These are phyloP conservation scores for Leishmania major DNA, from an alignment of 208 protist species.

Conservation along the genomic window DNA sequence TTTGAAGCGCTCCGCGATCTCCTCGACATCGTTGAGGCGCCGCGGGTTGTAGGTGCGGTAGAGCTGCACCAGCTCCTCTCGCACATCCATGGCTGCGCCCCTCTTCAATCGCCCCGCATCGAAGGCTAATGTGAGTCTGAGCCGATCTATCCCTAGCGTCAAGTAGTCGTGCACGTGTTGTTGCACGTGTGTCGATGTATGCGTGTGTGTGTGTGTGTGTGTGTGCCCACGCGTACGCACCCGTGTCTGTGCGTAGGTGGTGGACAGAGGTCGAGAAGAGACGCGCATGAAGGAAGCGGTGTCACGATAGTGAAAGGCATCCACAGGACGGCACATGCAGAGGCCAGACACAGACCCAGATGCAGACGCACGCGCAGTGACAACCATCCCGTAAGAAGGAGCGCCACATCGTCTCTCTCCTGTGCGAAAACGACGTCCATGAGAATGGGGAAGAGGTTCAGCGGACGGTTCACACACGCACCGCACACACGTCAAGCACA, in stretches of 20 bases:
- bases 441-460: no score
- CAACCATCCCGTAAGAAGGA: no score
- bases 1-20: conserved; percentile 45
- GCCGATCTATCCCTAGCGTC: background rate
- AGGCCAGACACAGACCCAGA: background rate
- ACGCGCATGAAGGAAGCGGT: background rate
- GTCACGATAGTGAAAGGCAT: background rate
- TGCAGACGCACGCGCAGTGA: background rate
- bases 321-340: background rate
- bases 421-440: no score
- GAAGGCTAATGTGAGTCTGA: background rate
- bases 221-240: background rate
- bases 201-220: background rate
- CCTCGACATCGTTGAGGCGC: conserved; percentile 58
- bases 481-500: no score
- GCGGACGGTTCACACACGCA: no score
- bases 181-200: background rate
- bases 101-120: background rate
- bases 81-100: conserved; percentile 31
- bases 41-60: conserved; percentile 62
- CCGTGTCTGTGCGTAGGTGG: background rate
- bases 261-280: background rate
- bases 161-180: background rate
- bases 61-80: conserved; percentile 45
- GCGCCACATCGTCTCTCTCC: no score